Evolutionary conservation across 2,329 filamentous ascomycete species (phyloP).

Genomic region (Endoconidiophora polonica): DNA sequence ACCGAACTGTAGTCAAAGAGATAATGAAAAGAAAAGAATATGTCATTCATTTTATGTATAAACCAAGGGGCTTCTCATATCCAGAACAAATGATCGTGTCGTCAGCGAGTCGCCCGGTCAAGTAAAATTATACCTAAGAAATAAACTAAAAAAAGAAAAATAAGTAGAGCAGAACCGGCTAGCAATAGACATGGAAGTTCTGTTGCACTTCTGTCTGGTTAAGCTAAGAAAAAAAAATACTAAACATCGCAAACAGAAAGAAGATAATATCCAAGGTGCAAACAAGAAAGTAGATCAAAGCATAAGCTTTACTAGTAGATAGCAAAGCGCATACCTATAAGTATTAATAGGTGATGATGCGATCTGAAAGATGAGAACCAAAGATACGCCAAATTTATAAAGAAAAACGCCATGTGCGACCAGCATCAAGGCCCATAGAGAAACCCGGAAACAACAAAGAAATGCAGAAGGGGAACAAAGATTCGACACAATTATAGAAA

Average conservation of each 20-base stretch:
- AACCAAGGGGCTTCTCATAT: neutral
- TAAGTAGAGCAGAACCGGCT: conserved; percentile 2
- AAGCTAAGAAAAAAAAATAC: conserved; percentile 2
- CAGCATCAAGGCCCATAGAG: no score
- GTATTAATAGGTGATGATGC: no score
- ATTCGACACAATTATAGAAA: neutral
- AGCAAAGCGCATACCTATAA: no score
- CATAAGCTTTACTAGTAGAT: no score
- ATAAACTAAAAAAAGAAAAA: conserved; percentile 15
- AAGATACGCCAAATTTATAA: no score
- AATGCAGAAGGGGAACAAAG: conserved; percentile 7
- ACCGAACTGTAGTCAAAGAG: no score
- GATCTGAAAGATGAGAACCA: no score
- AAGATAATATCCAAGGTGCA: neutral
- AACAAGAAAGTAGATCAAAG: neutral
- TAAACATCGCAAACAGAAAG: conserved; percentile 2
- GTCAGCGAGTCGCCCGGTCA: neutral
- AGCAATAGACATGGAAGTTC: no score
- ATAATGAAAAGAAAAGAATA: conserved; percentile 4
- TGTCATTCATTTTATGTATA: neutral
- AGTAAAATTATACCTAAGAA: neutral
- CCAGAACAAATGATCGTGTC: neutral
- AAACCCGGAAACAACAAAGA: no score
- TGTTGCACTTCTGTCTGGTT: neutral
- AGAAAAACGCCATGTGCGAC: no score